A percentile compares a stretch with the other conserved stretches of the same genome.
Evolutionary conservation across 352 stramenopile genomes (phyloP).

Genomic region (Globisporangium parvum): DNA sequence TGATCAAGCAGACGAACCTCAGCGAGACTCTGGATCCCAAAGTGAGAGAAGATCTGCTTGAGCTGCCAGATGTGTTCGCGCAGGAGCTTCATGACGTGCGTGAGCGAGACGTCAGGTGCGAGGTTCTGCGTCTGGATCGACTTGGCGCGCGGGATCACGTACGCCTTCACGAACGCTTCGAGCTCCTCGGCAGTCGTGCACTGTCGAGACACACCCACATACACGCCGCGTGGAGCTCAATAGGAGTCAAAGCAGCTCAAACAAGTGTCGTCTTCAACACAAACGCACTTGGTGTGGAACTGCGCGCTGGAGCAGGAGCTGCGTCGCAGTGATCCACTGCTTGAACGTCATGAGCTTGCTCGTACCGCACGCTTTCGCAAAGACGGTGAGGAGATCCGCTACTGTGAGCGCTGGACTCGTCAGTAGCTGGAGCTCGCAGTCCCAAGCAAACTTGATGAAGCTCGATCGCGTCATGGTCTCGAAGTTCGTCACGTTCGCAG

Average conservation of each 20-base stretch:
- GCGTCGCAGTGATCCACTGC: slow-evolving; percentile 42
- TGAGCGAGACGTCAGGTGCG: slow-evolving; percentile 58
- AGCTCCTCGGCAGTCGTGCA: slow-evolving; percentile 22
- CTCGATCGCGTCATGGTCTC: slow-evolving; percentile 48
- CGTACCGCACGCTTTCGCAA: slow-evolving; percentile 23
- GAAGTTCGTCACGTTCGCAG: slow-evolving; percentile 57
- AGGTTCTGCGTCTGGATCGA: slow-evolving; percentile 55
- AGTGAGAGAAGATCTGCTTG: slow-evolving; percentile 77
- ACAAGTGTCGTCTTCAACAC: no score
- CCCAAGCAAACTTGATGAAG: slow-evolving; percentile 61
- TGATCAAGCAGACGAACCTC: slow-evolving; percentile 20
- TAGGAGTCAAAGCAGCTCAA: not conserved
- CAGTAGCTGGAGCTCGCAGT: slow-evolving; percentile 45
- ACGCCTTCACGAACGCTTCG: slow-evolving; percentile 36
- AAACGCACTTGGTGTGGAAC: slow-evolving; percentile 20
- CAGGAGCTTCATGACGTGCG: slow-evolving; percentile 64
- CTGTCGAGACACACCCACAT: not conserved
- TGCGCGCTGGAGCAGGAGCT: slow-evolving; percentile 36
- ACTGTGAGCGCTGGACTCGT: slow-evolving; percentile 30
- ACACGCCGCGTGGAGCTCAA: not conserved
- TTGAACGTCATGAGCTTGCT: slow-evolving; percentile 42
- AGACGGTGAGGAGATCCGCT: slow-evolving; percentile 51
- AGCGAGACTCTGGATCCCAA: slow-evolving; percentile 50
- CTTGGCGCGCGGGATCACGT: slow-evolving; percentile 47
- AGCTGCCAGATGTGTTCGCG: slow-evolving; percentile 62